These are phyloP conservation scores for Trichoderma aggressivum DNA, from an alignment of 2,329 filamentous ascomycete species.

Conservation along the genomic window DNA sequence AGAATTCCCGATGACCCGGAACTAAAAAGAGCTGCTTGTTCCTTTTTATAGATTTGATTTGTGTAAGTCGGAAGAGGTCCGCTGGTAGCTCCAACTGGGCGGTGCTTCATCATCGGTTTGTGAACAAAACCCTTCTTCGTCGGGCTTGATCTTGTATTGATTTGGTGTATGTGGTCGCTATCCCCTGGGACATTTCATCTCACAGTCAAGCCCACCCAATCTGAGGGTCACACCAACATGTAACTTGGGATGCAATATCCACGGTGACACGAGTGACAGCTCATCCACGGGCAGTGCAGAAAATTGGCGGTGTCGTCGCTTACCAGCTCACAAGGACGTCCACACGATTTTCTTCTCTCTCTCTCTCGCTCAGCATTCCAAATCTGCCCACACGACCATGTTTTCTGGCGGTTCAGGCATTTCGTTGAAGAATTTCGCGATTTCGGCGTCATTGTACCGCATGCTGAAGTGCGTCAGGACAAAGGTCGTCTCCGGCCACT, in stretches of 20 bases:
- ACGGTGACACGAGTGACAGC: slow-evolving; percentile 4
- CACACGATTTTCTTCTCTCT: not conserved
- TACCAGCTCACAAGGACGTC: not conserved
- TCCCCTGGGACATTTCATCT: not conserved
- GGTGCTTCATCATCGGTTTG: not conserved
- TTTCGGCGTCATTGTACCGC: slow-evolving; percentile 41
- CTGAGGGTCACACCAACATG: not conserved
- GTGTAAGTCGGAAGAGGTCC: not conserved
- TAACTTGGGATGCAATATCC: not conserved
- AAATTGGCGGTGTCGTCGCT: not conserved
- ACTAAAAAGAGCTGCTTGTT: not conserved
- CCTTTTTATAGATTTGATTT: slow-evolving; percentile 5
- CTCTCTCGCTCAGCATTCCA: slow-evolving; percentile 25
- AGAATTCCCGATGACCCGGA: not conserved
- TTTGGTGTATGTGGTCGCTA: not conserved
- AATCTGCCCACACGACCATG: slow-evolving; percentile 48
- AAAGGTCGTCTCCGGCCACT: slow-evolving; percentile 43
- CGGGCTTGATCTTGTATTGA: not conserved
- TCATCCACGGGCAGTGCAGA: slow-evolving; percentile 3
- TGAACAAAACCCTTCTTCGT: not conserved
- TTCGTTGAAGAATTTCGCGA: slow-evolving; percentile 41
- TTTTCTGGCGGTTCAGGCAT: slow-evolving; percentile 39
- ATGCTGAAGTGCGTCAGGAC: slow-evolving; percentile 48
- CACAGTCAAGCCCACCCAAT: not conserved
- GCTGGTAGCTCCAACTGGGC: not conserved